Conservation (phyloP, 148 eudicot genomes). For the Arctostaphylos glauca region DNA sequence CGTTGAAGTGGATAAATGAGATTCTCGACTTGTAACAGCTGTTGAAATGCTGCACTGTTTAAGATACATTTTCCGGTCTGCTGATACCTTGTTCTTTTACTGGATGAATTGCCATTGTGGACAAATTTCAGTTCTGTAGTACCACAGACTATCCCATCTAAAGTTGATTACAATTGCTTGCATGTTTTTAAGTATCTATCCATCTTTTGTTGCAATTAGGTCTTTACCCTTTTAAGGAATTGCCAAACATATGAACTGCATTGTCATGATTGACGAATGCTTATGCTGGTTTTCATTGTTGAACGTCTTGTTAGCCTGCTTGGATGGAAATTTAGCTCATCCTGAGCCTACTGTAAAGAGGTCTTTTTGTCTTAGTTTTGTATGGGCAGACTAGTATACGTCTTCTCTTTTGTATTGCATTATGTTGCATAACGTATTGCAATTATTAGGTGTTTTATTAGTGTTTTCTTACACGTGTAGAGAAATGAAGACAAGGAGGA, state of each 20-base stretch:
- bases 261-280: neutral
- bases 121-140: neutral
- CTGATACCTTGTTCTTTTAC: neutral
- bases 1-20: neutral
- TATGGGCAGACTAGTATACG: neutral
- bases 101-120: neutral
- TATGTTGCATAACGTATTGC: neutral
- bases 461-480: neutral
- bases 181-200: neutral
- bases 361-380: neutral
- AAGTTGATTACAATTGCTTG: neutral
- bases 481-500: neutral
- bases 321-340: neutral
- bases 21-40: neutral
- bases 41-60: neutral
- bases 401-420: neutral
- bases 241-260: neutral
- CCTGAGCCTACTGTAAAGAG: neutral
- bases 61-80: neutral
- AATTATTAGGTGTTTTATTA: neutral
- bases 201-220: neutral
- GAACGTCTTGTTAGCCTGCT: neutral
- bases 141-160: neutral
- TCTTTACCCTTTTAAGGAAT: neutral
- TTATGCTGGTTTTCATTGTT: neutral